Conservation (phyloP, 2,329 filamentous ascomycete genomes). For the Aspergillus felis region DNA sequence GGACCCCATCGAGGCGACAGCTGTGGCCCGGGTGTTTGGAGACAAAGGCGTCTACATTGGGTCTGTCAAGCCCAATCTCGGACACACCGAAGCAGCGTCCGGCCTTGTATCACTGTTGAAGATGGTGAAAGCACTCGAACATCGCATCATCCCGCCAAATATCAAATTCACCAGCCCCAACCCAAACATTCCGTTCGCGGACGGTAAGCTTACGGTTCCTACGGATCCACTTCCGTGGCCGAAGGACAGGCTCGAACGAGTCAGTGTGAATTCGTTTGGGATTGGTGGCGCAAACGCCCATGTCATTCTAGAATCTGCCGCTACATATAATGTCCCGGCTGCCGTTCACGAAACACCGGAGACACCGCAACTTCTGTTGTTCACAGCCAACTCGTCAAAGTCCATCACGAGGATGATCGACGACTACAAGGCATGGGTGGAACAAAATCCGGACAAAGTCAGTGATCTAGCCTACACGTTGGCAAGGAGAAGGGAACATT, state of each 20-base stretch:
- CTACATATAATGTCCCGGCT: not conserved
- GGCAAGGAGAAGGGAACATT: constrained; percentile 12
- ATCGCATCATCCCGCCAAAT: constrained; percentile 12
- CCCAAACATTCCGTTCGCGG: constrained; percentile 11
- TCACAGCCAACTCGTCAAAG: constrained; percentile 19
- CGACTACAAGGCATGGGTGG: constrained; percentile 16
- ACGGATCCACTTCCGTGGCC: constrained; percentile 15
- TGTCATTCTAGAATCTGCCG: constrained; percentile 3
- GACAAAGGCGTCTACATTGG: not conserved
- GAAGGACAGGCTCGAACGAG: constrained; percentile 6
- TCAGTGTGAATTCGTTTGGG: constrained; percentile 26
- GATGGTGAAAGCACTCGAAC: constrained; percentile 8
- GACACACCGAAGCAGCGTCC: constrained; percentile 10
- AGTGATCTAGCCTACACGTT: constrained; percentile 22
- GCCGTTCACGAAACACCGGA: not conserved
- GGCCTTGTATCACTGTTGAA: constrained; percentile 9
- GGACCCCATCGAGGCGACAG: not conserved
- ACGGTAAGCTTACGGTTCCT: constrained; percentile 2
- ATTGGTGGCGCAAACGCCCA: constrained; percentile 10
- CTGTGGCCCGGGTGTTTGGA: constrained; percentile 1
- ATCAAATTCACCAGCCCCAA: constrained; percentile 18
- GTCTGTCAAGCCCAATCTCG: constrained; percentile 12
- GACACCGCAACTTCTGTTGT: constrained; percentile 14
- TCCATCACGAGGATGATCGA: constrained; percentile 20
- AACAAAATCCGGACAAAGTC: constrained; percentile 10